phyloP scores from a whole-genome alignment of 169 alveolate genomes.

The Eimeria acervulina region DNA sequence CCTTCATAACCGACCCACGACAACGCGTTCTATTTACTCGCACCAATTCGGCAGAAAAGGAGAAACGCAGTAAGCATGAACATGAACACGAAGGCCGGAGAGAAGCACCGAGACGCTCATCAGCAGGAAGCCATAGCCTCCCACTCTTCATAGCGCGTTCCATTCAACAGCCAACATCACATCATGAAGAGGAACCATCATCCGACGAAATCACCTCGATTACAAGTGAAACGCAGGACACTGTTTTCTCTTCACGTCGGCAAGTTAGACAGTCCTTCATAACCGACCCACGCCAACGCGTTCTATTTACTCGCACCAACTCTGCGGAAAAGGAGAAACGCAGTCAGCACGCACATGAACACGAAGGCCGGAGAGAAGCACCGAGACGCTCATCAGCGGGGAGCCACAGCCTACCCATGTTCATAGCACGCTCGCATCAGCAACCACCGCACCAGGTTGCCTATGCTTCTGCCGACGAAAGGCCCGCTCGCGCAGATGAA shows the following conservation, averaged over 20 bases:
- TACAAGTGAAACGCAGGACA: background rate
- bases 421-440: constrained; percentile 45
- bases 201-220: background rate
- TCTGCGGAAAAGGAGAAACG: constrained; percentile 29
- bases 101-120: constrained; percentile 45
- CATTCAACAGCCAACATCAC: constrained; percentile 1
- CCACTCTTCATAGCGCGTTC: constrained; percentile 41
- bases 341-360: background rate
- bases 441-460: constrained; percentile 3
- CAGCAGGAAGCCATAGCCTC: constrained; percentile 71
- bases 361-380: background rate
- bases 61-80: background rate
- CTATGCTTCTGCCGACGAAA: background rate
- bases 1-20: constrained; percentile 48
- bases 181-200: too few relatives aligned
- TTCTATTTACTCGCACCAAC: constrained; percentile 35
- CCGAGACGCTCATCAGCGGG: constrained; percentile 68
- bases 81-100: background rate
- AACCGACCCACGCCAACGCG: constrained; percentile 55
- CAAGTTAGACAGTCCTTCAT: constrained; percentile 24
- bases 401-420: constrained; percentile 62
- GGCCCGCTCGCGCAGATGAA: background rate
- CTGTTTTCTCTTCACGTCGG: background rate
- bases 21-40: constrained; percentile 50
- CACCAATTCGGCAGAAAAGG: constrained; percentile 43